phyloP scores from a whole-genome alignment of 371 early-diverging fungal genomes.

The Mucor lusitanicus region DNA sequence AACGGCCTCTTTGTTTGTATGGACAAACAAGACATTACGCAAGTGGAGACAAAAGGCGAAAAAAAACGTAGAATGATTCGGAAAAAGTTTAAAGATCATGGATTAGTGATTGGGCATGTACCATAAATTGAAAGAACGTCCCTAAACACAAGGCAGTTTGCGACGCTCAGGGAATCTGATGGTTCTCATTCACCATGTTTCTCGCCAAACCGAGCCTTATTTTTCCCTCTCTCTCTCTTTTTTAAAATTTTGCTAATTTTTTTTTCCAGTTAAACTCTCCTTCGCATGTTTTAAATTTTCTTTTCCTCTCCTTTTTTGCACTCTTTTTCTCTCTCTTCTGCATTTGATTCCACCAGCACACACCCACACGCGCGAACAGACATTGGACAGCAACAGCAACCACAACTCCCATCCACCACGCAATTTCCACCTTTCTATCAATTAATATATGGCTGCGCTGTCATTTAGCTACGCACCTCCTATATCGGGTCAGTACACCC shows the following conservation, averaged over 20 bases:
- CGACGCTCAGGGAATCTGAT: neutral
- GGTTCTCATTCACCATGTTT: slow-evolving; percentile 28
- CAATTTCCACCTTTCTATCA: neutral
- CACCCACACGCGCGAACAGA: neutral
- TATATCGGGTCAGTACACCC: slow-evolving; percentile 24
- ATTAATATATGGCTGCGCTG: slow-evolving; percentile 22
- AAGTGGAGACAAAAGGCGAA: neutral
- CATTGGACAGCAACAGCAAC: neutral
- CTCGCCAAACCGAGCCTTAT: slow-evolving; percentile 19
- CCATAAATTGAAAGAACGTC: slow-evolving; percentile 27
- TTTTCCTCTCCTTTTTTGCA: slow-evolving; percentile 7
- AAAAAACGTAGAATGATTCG: neutral
- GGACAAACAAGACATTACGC: neutral
- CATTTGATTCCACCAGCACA: neutral
- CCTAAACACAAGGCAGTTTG: slow-evolving; percentile 10
- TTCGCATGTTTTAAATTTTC: slow-evolving; percentile 20
- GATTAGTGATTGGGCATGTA: slow-evolving; percentile 17
- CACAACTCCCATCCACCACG: neutral
- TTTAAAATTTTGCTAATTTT: slow-evolving; percentile 7
- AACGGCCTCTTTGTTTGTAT: neutral
- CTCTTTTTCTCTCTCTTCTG: neutral
- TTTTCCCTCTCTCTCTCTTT: slow-evolving; percentile 6
- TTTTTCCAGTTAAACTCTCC: slow-evolving; percentile 20
- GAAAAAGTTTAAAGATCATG: neutral
- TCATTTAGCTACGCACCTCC: slow-evolving; percentile 33